A percentile compares a stretch with the other conserved stretches of the same genome.
phyloP scores from a whole-genome alignment of 2,329 filamentous ascomycete genomes.

The Hirsutella rhossiliensis region DNA sequence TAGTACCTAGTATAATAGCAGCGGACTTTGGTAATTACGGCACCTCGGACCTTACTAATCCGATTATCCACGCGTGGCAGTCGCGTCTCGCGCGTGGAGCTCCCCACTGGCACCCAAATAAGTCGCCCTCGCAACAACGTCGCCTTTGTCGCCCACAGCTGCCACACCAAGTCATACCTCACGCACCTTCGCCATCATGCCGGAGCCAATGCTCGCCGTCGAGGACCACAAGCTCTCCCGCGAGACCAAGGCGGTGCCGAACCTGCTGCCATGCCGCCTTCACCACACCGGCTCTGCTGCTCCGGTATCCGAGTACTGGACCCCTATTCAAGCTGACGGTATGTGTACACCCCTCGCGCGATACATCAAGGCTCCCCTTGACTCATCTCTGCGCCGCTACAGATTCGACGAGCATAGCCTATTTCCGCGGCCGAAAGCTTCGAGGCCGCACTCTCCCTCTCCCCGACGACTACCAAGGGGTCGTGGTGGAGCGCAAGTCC shows the following conservation, averaged over 20 bases:
- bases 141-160: no score
- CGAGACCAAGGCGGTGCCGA: conserved; percentile 37
- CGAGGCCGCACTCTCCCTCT: conserved; percentile 54
- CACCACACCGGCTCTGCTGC: conserved; percentile 65
- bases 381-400: not conserved
- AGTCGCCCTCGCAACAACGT: no score
- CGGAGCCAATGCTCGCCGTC: conserved; percentile 29
- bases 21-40: no score
- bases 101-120: no score
- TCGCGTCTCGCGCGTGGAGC: no score
- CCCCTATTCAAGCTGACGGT: conserved; percentile 37
- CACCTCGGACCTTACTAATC: no score
- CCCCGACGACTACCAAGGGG: conserved; percentile 59
- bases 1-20: no score
- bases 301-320: conserved; percentile 57
- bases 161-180: no score
- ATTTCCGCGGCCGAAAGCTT: conserved; percentile 73
- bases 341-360: conserved; percentile 9
- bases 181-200: conserved; percentile 17
- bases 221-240: conserved; percentile 9
- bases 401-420: conserved; percentile 45
- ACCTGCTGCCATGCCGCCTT: conserved; percentile 71
- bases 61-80: no score
- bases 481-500: conserved; percentile 36
- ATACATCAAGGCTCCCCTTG: no score